Evolutionary conservation across 306 rosid genomes (phyloP), one percentile per base, ranked within the genome.

Genomic region (Chamaecrista fasciculata): DNA sequence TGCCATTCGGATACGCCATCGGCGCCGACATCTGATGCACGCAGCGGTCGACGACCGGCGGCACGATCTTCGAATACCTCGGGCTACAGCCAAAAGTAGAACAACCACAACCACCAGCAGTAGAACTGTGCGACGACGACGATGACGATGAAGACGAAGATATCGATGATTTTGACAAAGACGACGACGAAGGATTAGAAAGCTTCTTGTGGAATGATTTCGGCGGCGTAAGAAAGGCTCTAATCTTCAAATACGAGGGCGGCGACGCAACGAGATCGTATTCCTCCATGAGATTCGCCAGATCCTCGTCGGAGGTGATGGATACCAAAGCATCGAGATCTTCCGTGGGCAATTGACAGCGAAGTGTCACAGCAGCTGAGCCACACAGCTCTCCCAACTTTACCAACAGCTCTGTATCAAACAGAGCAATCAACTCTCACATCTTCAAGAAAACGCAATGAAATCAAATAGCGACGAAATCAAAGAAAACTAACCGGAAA

Each of bases 241-340:
- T 87, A 80, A 94, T 82, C 86, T 94, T 94, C 76, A 94, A 60
- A 25, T n/a, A n/a, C n/a, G n/a, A n/a, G n/a, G n/a, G n/a, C n/a
- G n/a, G n/a, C n/a, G 68, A 62, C 1, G 89, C 71, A 2, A 73
- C 76, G 34, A 79, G 86, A 65, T 88, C 95, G 69, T 89, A 94
- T 71, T 94, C 99, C 74, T 94, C 99, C 25, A 91, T 70, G 43
- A 94, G 88, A 74, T 91, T 94, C 21, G 73, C 82, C 34, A 94
- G 95, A 64, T 94, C 99, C 77, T 94, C 99, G 31, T 89, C 92
- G 66, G 86, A 83, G 48, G 93, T 94, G 48, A 94, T 78, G 75
- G 99, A 88, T 5, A 94, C 94, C 49, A 94, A 60, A 69, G 97
- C 92, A 79, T 94, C 99, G 31, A 94, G 91, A 73, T 94, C 99